Percentiles rank a stretch among this genome's conserved stretches.
phyloP scores from a whole-genome alignment of 306 rosid genomes.

The Styphnolobium japonicum region DNA sequence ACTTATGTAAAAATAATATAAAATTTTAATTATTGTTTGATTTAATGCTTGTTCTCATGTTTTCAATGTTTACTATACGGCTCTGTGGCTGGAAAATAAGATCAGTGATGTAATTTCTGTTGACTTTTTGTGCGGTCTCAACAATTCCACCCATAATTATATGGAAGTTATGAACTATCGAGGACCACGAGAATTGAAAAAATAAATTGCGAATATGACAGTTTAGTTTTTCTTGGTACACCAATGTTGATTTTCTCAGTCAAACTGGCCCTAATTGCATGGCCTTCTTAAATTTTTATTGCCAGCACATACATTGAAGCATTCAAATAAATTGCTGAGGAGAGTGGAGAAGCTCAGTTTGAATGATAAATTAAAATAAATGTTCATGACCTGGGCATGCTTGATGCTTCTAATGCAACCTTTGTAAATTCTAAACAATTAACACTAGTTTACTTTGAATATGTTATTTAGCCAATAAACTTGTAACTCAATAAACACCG shows the following conservation, averaged over 20 bases:
- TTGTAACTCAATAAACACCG: too few species aligned
- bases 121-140: constrained; percentile 32
- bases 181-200: background rate
- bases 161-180: background rate
- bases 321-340: constrained; percentile 12
- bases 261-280: constrained; percentile 1
- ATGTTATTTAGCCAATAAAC: too few species aligned
- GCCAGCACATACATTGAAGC: constrained; percentile 11
- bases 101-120: background rate
- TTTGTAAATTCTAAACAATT: background rate
- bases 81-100: constrained; percentile 13
- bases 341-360: background rate
- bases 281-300: background rate
- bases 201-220: background rate
- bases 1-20: too few species aligned
- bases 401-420: background rate
- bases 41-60: background rate
- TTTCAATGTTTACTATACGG: background rate
- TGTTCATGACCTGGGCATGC: background rate
- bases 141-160: background rate
- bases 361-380: background rate
- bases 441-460: background rate
- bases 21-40: too few species aligned
- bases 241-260: constrained; percentile 34
- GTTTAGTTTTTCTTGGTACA: background rate